Percentiles rank a stretch among this genome's conserved stretches.
Evolutionary conservation across 345 rosid genomes (phyloP).

Genomic region (Syzygium oleosum): DNA sequence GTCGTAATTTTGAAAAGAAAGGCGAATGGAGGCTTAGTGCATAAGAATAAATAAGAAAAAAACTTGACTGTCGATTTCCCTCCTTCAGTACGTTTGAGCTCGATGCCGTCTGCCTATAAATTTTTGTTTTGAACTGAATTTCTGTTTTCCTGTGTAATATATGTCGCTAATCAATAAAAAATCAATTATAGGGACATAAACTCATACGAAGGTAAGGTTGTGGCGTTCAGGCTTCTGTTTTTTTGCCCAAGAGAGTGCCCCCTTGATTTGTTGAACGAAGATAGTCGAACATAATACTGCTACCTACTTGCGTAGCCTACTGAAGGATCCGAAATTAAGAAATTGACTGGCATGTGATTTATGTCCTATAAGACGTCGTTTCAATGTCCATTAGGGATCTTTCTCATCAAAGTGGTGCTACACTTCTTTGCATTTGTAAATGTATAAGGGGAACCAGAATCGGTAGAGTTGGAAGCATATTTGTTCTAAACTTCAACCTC

Average conservation of each 20-base stretch:
- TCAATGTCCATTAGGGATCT: background rate
- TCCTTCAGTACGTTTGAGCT: background rate
- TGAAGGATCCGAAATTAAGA: background rate
- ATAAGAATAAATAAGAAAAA: background rate
- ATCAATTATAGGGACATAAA: background rate
- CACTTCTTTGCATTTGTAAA: background rate
- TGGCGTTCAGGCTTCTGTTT: background rate
- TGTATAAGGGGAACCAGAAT: background rate
- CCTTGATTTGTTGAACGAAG: background rate
- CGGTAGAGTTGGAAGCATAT: background rate
- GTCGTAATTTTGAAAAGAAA: background rate
- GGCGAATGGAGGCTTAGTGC: background rate
- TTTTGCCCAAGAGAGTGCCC: background rate
- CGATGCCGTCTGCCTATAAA: background rate
- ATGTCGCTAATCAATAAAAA: background rate
- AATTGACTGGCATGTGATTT: background rate
- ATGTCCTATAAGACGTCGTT: background rate
- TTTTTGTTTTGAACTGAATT: background rate
- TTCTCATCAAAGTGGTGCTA: background rate
- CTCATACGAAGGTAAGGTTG: background rate
- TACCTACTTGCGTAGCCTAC: background rate
- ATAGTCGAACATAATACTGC: background rate
- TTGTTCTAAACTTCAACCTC: background rate
- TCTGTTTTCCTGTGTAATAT: background rate
- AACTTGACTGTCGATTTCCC: background rate